A percentile compares a stretch with the other conserved stretches of the same genome.
phyloP scores from a whole-genome alignment of 2,329 filamentous ascomycete species.

The Cytospora leucostoma region DNA sequence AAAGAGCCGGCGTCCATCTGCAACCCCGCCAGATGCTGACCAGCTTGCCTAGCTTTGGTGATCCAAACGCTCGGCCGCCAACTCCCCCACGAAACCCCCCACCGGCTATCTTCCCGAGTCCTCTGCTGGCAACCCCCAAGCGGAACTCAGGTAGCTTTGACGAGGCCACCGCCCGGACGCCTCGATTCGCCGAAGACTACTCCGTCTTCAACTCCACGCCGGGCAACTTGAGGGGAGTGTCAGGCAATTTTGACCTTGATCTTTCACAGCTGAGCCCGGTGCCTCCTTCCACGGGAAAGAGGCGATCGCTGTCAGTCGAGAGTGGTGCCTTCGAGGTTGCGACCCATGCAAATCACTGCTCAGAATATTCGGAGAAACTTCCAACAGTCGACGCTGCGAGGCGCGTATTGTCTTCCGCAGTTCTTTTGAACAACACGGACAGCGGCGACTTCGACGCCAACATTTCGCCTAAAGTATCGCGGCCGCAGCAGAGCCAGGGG shows the following conservation, averaged over 20 bases:
- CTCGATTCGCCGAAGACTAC: constrained; percentile 65
- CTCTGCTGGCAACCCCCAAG: constrained; percentile 59
- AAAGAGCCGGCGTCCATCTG: constrained; percentile 20
- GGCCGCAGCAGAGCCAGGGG: constrained; percentile 35
- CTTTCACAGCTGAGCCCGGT: constrained; percentile 44
- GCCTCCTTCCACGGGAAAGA: constrained; percentile 42
- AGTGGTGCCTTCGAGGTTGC: constrained; percentile 53
- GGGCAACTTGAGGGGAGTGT: constrained; percentile 53
- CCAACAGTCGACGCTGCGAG: constrained; percentile 62
- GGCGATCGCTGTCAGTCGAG: constrained; percentile 54
- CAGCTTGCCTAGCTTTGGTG: constrained; percentile 56
- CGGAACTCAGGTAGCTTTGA: constrained; percentile 44
- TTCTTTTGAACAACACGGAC: constrained; percentile 40
- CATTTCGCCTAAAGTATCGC: constrained; percentile 8
- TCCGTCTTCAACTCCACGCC: constrained; percentile 67
- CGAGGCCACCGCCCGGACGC: constrained; percentile 57
- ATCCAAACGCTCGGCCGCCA: constrained; percentile 61
- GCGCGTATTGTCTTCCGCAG: constrained; percentile 60
- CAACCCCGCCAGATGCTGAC: constrained; percentile 40
- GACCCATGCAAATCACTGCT: constrained; percentile 65
- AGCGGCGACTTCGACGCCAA: constrained; percentile 24
- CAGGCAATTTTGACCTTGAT: constrained; percentile 45
- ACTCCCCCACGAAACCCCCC: constrained; percentile 61
- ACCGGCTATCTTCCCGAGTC: constrained; percentile 54
- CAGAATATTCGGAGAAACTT: constrained; percentile 53